Evolutionary conservation across 257 asterid species (phyloP).

Genomic region (Capsicum chinense): DNA sequence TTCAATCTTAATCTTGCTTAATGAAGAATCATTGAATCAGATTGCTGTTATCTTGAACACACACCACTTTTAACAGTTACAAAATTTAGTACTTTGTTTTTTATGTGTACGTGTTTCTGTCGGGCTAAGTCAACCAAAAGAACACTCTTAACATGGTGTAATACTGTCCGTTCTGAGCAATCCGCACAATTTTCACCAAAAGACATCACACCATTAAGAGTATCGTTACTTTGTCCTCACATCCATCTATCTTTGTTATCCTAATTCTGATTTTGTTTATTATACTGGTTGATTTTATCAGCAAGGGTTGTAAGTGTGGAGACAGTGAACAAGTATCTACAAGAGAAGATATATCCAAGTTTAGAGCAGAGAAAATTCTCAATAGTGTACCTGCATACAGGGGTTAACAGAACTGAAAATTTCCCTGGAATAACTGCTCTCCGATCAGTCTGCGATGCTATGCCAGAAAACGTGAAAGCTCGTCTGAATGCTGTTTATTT

Average conservation of each 20-base stretch:
- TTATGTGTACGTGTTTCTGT: background rate
- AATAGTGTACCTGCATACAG: constrained; percentile 71
- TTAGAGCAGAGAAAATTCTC: constrained; percentile 57
- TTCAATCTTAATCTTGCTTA: background rate
- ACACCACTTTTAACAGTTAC: background rate
- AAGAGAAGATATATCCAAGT: constrained; percentile 54
- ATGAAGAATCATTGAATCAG: background rate
- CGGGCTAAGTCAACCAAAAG: background rate
- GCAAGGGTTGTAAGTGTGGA: constrained; percentile 60
- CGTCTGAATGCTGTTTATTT: constrained; percentile 64
- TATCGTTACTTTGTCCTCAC: background rate
- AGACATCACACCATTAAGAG: background rate
- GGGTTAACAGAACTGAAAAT: constrained; percentile 57
- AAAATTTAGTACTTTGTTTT: background rate
- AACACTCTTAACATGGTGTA: background rate
- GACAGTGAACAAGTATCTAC: constrained; percentile 60
- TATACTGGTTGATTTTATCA: constrained; percentile 26
- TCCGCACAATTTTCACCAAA: background rate
- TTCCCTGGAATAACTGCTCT: constrained; percentile 70
- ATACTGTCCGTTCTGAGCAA: background rate
- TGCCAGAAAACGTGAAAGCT: constrained; percentile 51
- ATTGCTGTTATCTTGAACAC: background rate
- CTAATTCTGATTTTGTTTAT: background rate
- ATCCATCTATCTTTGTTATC: background rate
- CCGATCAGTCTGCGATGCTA: constrained; percentile 53